These are phyloP conservation scores for Aspergillus unguis DNA, from an alignment of 2,329 filamentous ascomycete genomes.

Conservation along the genomic window DNA sequence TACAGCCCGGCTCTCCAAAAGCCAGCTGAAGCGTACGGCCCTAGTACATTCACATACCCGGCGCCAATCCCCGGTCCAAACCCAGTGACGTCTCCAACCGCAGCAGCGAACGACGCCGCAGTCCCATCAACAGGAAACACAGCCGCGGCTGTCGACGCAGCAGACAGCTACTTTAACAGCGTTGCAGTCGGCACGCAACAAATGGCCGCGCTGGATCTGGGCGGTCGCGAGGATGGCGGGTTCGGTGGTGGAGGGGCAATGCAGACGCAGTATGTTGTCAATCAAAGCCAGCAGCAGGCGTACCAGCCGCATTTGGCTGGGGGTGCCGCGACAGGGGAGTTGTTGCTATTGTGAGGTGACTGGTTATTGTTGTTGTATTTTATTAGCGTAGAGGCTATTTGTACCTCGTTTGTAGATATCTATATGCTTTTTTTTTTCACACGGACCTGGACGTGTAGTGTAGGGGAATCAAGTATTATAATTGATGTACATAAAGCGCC, in stretches of 20 bases:
- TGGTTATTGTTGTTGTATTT: neutral
- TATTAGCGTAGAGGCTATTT: slow-evolving; percentile 1
- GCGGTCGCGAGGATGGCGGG: slow-evolving; percentile 61
- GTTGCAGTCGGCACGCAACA: slow-evolving; percentile 61
- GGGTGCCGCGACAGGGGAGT: slow-evolving; percentile 64
- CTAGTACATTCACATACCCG: slow-evolving; percentile 29
- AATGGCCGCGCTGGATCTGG: slow-evolving; percentile 68
- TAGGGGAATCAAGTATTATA: too few species aligned
- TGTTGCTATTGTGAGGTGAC: slow-evolving; percentile 59
- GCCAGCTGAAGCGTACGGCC: slow-evolving; percentile 47
- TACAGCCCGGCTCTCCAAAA: slow-evolving; percentile 85
- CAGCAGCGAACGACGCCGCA: slow-evolving; percentile 28
- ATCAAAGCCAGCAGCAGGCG: slow-evolving; percentile 73
- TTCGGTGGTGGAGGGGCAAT: slow-evolving; percentile 58
- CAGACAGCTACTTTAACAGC: slow-evolving; percentile 84
- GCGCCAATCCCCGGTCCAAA: slow-evolving; percentile 36
- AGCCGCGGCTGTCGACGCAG: slow-evolving; percentile 72
- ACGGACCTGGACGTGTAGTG: too few species aligned
- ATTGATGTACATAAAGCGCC: too few species aligned
- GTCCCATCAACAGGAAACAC: slow-evolving; percentile 50
- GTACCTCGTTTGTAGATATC: neutral
- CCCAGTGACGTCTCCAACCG: slow-evolving; percentile 28
- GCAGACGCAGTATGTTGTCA: slow-evolving; percentile 64
- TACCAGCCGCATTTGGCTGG: slow-evolving; percentile 67
- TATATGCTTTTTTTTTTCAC: too few species aligned